phyloP scores from a whole-genome alignment of 352 stramenopile species.

The Globisporangium splendens region DNA sequence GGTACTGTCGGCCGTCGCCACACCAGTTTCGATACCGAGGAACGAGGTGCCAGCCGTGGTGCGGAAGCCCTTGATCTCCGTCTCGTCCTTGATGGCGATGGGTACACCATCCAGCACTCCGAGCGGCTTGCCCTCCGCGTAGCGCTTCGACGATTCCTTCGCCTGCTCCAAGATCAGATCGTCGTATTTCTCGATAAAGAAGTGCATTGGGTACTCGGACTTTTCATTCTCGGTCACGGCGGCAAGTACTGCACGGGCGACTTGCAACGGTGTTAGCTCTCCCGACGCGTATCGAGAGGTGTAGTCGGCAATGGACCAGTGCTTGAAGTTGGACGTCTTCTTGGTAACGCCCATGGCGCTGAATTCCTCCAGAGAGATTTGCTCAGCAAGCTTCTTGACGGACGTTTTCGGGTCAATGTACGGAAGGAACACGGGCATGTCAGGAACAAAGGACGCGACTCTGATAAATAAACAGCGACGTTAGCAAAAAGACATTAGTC shows the following conservation, averaged over 20 bases:
- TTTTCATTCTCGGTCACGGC: conserved; percentile 50
- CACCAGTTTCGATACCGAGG: conserved; percentile 44
- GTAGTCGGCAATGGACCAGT: conserved; percentile 73
- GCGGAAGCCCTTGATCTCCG: conserved; percentile 64
- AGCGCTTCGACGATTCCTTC: conserved; percentile 59
- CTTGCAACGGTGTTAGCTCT: conserved; percentile 56
- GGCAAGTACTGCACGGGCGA: conserved; percentile 58
- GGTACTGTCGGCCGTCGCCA: conserved; percentile 39
- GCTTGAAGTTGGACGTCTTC: conserved; percentile 34
- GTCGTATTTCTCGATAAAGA: conserved; percentile 77
- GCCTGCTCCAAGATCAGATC: conserved; percentile 73
- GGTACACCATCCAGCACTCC: conserved; percentile 87
- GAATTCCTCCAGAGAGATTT: conserved; percentile 27
- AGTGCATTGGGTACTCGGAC: conserved; percentile 42
- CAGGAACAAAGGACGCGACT: conserved; percentile 51
- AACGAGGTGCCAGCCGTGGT: conserved; percentile 81
- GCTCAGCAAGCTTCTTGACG: conserved; percentile 11
- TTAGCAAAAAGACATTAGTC: not conserved
- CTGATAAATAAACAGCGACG: conserved; percentile 8
- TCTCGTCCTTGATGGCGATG: conserved; percentile 86
- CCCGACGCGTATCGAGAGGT: conserved; percentile 44
- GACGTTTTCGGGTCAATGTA: conserved; percentile 42
- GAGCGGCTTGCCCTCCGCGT: conserved; percentile 53
- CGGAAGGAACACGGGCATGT: conserved; percentile 84
- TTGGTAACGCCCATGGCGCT: conserved; percentile 19